A percentile compares a stretch with the other conserved stretches of the same genome.
Conservation (phyloP, 441 rosid species). For the Breynia disticha region DNA sequence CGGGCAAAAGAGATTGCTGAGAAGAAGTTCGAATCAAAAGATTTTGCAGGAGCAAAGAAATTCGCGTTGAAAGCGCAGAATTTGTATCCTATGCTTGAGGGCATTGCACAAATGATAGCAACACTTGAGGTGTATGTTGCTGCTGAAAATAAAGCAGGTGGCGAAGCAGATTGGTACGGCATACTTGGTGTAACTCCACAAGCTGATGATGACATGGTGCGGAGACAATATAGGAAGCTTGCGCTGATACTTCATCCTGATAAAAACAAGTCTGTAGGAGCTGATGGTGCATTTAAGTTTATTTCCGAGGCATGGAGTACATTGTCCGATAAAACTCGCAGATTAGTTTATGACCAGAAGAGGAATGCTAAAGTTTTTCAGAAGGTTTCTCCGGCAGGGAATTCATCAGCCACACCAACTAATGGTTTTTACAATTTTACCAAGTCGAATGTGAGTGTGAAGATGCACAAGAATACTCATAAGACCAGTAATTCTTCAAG, state of each 20-base stretch:
- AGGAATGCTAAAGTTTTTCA: too few relatives aligned
- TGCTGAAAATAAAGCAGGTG: conserved; percentile 52
- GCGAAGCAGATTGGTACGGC: conserved; percentile 82
- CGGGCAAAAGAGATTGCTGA: conserved; percentile 90
- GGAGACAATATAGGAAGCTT: conserved; percentile 63
- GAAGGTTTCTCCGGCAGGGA: too few relatives aligned
- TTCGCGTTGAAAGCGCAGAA: conserved; percentile 74
- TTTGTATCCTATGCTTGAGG: conserved; percentile 70
- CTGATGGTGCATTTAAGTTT: conserved; percentile 84
- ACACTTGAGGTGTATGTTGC: conserved; percentile 56
- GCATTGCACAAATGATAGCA: conserved; percentile 53
- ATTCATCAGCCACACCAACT: too few relatives aligned
- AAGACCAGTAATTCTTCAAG: too few relatives aligned
- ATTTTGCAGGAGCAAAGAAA: conserved; percentile 64
- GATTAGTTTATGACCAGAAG: conserved; percentile 47
- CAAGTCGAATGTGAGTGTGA: too few relatives aligned
- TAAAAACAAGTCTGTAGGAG: conserved; percentile 69
- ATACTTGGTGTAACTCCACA: conserved; percentile 57
- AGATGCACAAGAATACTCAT: too few relatives aligned
- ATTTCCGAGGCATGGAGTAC: conserved; percentile 79
- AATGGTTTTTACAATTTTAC: too few relatives aligned
- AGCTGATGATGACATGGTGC: conserved; percentile 63
- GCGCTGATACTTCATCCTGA: conserved; percentile 90
- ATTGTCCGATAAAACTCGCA: conserved; percentile 56
- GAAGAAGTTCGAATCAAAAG: conserved; percentile 56